Percentiles rank a stretch among this genome's conserved stretches.
These are phyloP conservation scores for Alternaria sp. DNA, from an alignment of 2,329 filamentous ascomycete genomes.

Conservation along the genomic window DNA sequence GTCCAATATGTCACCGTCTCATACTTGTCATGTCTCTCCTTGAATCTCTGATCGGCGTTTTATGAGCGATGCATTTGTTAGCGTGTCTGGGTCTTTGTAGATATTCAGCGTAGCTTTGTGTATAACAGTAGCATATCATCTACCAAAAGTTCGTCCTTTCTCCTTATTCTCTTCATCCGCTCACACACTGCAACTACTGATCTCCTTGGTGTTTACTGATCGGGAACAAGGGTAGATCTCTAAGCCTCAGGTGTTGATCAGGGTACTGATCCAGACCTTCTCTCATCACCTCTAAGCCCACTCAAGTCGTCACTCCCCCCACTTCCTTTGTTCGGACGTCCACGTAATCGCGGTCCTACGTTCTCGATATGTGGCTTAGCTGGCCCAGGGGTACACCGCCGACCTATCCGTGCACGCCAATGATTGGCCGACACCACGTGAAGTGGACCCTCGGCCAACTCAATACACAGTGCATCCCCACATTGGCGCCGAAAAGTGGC, in stretches of 20 bases:
- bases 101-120: background rate
- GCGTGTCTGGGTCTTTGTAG: background rate
- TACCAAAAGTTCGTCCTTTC: background rate
- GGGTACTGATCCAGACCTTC: background rate
- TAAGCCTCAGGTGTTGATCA: background rate
- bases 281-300: background rate
- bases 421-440: constrained; percentile 1
- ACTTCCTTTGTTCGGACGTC: background rate
- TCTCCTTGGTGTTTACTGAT: background rate
- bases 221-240: background rate
- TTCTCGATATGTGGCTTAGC: background rate
- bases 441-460: constrained; percentile 7
- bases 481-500: constrained; percentile 4
- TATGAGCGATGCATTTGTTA: constrained; percentile 13
- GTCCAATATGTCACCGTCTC: constrained; percentile 5
- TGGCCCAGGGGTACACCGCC: background rate
- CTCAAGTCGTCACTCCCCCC: background rate
- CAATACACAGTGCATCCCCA: background rate
- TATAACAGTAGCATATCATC: background rate
- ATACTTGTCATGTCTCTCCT: constrained; percentile 30
- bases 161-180: background rate
- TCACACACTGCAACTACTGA: background rate
- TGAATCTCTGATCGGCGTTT: constrained; percentile 10
- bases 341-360: constrained; percentile 7
- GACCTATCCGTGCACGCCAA: background rate